Conservation (phyloP, 2,329 filamentous ascomycete genomes). For the Colletotrichum sp. region DNA sequence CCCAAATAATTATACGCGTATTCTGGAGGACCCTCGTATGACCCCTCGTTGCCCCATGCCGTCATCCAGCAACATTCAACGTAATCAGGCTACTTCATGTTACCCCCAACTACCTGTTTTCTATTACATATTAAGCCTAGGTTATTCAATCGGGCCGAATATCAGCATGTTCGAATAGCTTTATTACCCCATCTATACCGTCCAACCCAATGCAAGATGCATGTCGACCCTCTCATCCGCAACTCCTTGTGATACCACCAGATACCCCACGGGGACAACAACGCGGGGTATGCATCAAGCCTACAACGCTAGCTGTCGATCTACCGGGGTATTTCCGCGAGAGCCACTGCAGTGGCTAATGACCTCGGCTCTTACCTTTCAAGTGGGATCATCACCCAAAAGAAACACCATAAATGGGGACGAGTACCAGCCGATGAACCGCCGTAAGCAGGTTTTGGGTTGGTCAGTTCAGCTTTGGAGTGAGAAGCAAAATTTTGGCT, state of each 20-base stretch:
- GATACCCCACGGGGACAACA: neutral
- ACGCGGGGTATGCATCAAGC: neutral
- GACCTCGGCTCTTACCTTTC: neutral
- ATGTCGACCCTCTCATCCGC: neutral
- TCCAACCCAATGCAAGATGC: neutral
- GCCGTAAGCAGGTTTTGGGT: rapidly evolving
- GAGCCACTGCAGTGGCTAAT: neutral
- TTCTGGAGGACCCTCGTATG: neutral
- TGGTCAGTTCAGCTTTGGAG: neutral
- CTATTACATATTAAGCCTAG: neutral
- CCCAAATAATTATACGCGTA: neutral
- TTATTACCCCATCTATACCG: neutral
- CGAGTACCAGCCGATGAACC: neutral
- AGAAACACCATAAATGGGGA: neutral
- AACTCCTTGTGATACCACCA: neutral
- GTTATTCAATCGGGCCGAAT: neutral
- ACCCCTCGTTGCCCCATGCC: neutral
- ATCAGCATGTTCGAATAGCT: neutral
- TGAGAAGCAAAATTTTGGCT: neutral
- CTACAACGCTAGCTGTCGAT: neutral
- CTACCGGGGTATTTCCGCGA: neutral
- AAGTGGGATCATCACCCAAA: neutral
- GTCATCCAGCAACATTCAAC: neutral
- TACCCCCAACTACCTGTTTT: neutral
- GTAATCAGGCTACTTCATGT: neutral